Conservation (phyloP, 2,329 filamentous ascomycete genomes). For the Peltaster fructicola region DNA sequence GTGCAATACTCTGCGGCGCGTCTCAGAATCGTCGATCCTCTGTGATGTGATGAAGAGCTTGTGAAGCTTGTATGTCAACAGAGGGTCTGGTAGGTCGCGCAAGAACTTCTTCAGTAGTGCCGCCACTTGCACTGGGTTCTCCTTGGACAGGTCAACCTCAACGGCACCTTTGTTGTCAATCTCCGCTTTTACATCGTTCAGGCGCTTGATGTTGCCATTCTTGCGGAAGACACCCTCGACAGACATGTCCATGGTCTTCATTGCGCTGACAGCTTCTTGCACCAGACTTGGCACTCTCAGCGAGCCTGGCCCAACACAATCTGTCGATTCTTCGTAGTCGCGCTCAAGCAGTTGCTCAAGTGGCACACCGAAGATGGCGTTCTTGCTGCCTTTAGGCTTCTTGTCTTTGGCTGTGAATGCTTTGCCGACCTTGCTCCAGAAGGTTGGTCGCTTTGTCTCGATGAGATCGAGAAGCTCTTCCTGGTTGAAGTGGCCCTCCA, state of each 20-base stretch:
- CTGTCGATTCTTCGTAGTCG: conserved; percentile 92
- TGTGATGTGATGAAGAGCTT: conserved; percentile 77
- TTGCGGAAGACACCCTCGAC: conserved; percentile 97
- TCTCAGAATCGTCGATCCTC: conserved; percentile 64
- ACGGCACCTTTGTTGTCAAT: conserved; percentile 79
- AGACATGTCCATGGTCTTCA: conserved; percentile 98
- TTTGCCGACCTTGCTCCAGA: conserved; percentile 97
- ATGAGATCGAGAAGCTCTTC: conserved; percentile 87
- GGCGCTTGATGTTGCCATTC: conserved; percentile 92
- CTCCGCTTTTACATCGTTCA: conserved; percentile 68
- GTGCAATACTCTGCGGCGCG: conserved; percentile 70
- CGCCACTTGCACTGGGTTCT: conserved; percentile 84
- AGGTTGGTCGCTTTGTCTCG: conserved; percentile 79
- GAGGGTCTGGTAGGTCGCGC: conserved; percentile 79
- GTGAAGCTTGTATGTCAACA: conserved; percentile 91
- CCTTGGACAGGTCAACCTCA: conserved; percentile 66
- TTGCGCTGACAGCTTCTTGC: conserved; percentile 84
- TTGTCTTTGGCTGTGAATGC: conserved; percentile 49
- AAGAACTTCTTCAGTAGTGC: conserved; percentile 91
- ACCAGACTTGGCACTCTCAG: conserved; percentile 83
- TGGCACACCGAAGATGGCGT: conserved; percentile 81
- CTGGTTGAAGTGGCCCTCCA: conserved; percentile 80
- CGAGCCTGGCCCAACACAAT: conserved; percentile 82
- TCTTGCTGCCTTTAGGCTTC: conserved; percentile 70
- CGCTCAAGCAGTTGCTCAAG: conserved; percentile 79